These are phyloP conservation scores for Nymphaea colorata DNA, from an alignment of 164 flowering plant genomes.

Conservation along the genomic window DNA sequence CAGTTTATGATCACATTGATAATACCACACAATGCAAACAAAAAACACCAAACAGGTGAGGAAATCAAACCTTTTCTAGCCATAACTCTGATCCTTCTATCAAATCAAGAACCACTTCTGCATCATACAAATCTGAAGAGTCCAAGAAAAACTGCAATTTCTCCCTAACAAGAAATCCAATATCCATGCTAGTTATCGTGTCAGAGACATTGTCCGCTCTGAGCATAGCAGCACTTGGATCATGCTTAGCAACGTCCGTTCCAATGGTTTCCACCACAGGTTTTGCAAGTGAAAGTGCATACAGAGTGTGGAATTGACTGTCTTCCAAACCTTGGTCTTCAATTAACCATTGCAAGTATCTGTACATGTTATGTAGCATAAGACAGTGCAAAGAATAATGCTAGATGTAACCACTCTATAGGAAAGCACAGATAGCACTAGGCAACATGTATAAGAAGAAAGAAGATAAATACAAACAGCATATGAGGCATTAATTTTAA, in stretches of 20 bases:
- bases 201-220: slow-evolving; percentile 16
- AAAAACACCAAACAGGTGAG: not conserved
- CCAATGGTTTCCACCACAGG: slow-evolving; percentile 54
- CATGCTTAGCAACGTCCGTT: slow-evolving; percentile 12
- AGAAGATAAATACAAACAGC: not conserved
- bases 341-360: slow-evolving; percentile 94
- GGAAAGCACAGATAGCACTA: too few species aligned
- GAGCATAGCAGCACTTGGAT: slow-evolving; percentile 12
- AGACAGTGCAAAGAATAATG: not conserved
- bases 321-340: slow-evolving; percentile 84
- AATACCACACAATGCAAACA: too few species aligned
- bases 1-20: too few species aligned
- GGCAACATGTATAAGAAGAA: too few species aligned
- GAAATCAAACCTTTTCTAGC: slow-evolving; percentile 72
- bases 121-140: slow-evolving; percentile 88
- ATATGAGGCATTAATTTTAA: too few species aligned
- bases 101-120: slow-evolving; percentile 84
- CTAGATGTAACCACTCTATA: too few species aligned
- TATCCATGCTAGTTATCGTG: slow-evolving; percentile 17
- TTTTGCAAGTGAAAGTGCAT: slow-evolving; percentile 88
- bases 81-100: slow-evolving; percentile 91
- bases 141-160: slow-evolving; percentile 77
- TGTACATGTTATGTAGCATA: slow-evolving; percentile 8
- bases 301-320: slow-evolving; percentile 62
- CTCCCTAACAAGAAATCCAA: slow-evolving; percentile 48